Evolutionary conservation across 139 green algal species (phyloP), one percentile per base, ranked within the genome.

Genomic region (Chlorella sp.): DNA sequence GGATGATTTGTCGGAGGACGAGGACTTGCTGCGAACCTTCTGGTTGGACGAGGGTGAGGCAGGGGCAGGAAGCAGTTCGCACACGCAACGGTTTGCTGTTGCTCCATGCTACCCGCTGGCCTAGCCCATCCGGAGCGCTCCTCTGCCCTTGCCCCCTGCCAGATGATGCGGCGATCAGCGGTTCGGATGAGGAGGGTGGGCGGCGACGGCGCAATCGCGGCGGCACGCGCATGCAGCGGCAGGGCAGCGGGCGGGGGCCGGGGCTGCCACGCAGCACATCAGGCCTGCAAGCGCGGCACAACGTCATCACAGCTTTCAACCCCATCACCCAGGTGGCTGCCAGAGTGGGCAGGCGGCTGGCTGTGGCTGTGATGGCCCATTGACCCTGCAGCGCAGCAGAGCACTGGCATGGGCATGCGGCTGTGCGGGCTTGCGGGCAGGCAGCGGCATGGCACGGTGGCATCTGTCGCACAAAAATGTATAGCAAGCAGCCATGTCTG

Each of bases 251-350:
- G 58, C 28, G 68, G 5, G 36, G 13, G 8, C n/a, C 34, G 22
- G 32, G 80, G 38, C 28, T 54, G 38, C 69, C 88, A 77, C 85
- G 76, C 32, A 79, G 51, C n/a, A 64, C 87, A 34, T 70, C 74
- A 36, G n/a, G 48, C 26, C 56, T 68, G 24, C 54, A 41, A n/a
- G 74, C 48, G 7, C 73, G 81, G 3, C 89, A 93, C 67, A 83
- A 90, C 44, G 83, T 95, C 44, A 87, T 97, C 24, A 95, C 92
- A 17, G 88, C 92, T 38, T 96, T 94, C 88, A 97, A 97, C 80
- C 82, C 89, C 0, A 82, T 87, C 74, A 97, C 92, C 22, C 85
- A 86, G 81, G 85, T 74, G 60, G 9, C 28, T 48, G 54, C 4
- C 32, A 54, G 36, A n/a, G 77, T 30, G 60, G 48, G 75, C 30